A percentile compares a stretch with the other conserved stretches of the same genome.
Conservation (phyloP, 768 basidiomycete genomes). For the Roridomyces roridus region DNA sequence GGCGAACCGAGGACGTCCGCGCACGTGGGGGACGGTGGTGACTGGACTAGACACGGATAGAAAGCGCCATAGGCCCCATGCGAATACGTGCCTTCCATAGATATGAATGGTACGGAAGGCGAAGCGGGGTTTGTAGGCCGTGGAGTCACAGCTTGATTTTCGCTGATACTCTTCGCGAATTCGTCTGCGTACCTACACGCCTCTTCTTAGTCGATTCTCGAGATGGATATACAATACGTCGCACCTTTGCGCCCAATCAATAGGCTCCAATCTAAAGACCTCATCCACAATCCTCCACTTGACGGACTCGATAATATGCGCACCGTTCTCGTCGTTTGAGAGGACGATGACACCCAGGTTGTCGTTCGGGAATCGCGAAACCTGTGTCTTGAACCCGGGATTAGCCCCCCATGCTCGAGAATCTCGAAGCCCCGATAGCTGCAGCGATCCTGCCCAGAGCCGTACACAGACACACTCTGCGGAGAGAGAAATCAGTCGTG, state of each 20-base stretch:
- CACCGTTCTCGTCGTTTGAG: conserved; percentile 47
- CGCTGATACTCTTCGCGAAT: conserved; percentile 24
- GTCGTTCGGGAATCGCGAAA: conserved; percentile 27
- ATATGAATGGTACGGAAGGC: conserved; percentile 28
- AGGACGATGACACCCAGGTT: conserved; percentile 46
- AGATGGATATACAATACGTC: conserved; percentile 20
- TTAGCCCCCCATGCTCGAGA: conserved; percentile 51
- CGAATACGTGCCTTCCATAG: conserved; percentile 34
- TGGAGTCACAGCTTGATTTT: conserved; percentile 31
- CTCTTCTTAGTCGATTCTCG: too few species aligned
- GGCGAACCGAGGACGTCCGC: conserved; percentile 31
- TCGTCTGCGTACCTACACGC: too few species aligned
- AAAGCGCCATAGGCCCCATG: conserved; percentile 45
- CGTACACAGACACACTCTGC: conserved; percentile 48
- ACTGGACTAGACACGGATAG: conserved; percentile 38
- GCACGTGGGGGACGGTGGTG: conserved; percentile 17
- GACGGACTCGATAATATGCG: conserved; percentile 39
- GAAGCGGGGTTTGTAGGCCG: conserved; percentile 28
- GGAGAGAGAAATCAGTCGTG: too few species aligned
- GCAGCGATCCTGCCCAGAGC: conserved; percentile 44
- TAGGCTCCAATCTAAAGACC: conserved; percentile 36
- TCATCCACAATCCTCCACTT: conserved; percentile 47
- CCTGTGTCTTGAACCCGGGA: conserved; percentile 41
- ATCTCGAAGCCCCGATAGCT: conserved; percentile 48
- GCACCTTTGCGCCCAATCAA: conserved; percentile 49